A percentile compares a stretch with the other conserved stretches of the same genome.
Conservation (phyloP, 805 yeast species). For the Zygotorulaspora sp. region DNA sequence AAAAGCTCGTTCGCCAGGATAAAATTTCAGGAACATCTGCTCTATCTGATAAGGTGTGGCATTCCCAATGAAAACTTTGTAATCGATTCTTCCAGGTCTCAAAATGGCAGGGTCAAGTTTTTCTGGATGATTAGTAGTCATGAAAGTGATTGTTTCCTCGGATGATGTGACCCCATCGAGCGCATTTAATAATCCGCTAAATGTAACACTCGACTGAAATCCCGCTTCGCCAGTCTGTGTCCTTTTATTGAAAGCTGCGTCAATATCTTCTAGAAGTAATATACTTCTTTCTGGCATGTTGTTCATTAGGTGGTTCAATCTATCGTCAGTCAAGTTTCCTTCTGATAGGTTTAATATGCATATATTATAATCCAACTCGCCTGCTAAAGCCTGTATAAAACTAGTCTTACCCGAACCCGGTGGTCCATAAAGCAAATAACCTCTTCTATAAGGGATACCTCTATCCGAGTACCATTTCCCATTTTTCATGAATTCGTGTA, state of each 20-base stretch:
- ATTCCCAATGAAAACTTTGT: constrained; percentile 73
- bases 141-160: constrained; percentile 91
- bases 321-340: constrained; percentile 86
- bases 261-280: constrained; percentile 83
- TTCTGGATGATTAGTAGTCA: constrained; percentile 98
- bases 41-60: constrained; percentile 80
- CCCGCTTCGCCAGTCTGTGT: constrained; percentile 74
- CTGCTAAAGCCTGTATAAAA: constrained; percentile 94
- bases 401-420: constrained; percentile 98
- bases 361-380: constrained; percentile 91
- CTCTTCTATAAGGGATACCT: constrained; percentile 97
- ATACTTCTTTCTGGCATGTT: constrained; percentile 89
- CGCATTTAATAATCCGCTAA: constrained; percentile 89
- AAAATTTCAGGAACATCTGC: constrained; percentile 84
- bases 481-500: constrained; percentile 68
- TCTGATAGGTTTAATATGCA: constrained; percentile 90
- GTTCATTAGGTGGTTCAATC: constrained; percentile 92
- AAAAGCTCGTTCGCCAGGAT: constrained; percentile 56
- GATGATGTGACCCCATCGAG: constrained; percentile 97
- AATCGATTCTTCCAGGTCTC: constrained; percentile 93
- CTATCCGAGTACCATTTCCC: constrained; percentile 92
- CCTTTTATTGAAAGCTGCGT: constrained; percentile 89
- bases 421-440: constrained; percentile 90
- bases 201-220: constrained; percentile 83
- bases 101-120: constrained; percentile 86